These are phyloP conservation scores for Diutina neorugosa DNA, from an alignment of 1,139 yeast genomes.

Conservation along the genomic window DNA sequence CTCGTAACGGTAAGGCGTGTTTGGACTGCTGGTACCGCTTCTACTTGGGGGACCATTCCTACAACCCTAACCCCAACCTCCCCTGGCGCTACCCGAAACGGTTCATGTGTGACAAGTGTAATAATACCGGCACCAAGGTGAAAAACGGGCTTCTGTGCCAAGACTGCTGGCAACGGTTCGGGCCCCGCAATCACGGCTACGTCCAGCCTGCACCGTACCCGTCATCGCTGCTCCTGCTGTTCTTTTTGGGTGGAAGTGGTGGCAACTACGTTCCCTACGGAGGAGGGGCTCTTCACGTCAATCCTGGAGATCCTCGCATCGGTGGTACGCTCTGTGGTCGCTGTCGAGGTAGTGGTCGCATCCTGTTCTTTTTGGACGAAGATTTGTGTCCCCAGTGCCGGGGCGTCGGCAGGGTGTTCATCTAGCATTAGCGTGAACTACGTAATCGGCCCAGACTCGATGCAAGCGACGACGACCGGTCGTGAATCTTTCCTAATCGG, in stretches of 20 bases:
- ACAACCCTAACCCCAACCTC: constrained; percentile 27
- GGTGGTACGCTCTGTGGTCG: constrained; percentile 74
- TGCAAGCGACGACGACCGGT: too few relatives aligned
- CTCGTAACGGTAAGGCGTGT: constrained; percentile 20
- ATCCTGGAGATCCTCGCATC: constrained; percentile 74
- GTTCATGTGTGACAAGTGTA: constrained; percentile 56
- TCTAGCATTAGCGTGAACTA: too few relatives aligned
- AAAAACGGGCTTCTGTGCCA: constrained; percentile 59
- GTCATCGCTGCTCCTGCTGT: constrained; percentile 8
- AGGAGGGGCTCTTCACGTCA: constrained; percentile 30
- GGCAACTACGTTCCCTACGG: not conserved
- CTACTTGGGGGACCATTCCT: constrained; percentile 19
- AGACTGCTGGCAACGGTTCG: constrained; percentile 60
- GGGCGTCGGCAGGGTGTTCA: constrained; percentile 50
- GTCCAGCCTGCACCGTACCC: constrained; percentile 10
- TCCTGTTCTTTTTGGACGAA: constrained; percentile 37
- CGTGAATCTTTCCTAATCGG: too few relatives aligned
- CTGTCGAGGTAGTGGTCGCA: constrained; percentile 62
- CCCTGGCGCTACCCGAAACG: constrained; percentile 45
- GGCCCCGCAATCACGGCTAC: constrained; percentile 24
- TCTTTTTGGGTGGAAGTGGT: not conserved
- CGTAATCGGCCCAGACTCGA: too few relatives aligned
- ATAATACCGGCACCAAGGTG: constrained; percentile 58
- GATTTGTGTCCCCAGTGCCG: constrained; percentile 48
- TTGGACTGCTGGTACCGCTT: constrained; percentile 24